Percentiles rank a stretch among this genome's conserved stretches.
Evolutionary conservation across 768 basidiomycete species (phyloP).

Genomic region (Boletus fagicola): DNA sequence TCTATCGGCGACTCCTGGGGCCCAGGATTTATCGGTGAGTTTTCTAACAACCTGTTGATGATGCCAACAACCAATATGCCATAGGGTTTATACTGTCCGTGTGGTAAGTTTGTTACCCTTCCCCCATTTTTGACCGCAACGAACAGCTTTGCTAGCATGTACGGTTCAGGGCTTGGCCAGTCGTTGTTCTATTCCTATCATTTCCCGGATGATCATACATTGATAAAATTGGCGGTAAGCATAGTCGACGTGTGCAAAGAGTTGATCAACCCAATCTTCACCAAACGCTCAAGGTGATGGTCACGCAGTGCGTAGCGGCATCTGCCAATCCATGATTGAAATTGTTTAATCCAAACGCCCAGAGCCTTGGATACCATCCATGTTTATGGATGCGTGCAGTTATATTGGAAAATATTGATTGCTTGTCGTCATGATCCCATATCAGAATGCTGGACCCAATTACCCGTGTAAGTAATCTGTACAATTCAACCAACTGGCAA

Average conservation of each 20-base stretch:
- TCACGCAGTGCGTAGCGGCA: background rate
- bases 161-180: conserved; percentile 4
- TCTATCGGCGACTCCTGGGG: background rate
- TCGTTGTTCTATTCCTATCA: conserved; percentile 6
- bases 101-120: background rate
- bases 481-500: background rate
- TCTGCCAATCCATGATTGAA: background rate
- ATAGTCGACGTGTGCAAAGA: background rate
- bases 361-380: conserved; percentile 9
- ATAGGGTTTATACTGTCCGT: background rate
- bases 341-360: background rate
- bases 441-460: background rate
- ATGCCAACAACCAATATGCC: background rate
- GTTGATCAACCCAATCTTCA: background rate
- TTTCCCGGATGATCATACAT: conserved; percentile 1
- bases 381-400: background rate
- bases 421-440: background rate
- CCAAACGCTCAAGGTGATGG: background rate
- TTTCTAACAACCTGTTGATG: background rate
- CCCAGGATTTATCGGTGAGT: conserved; percentile 7
- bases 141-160: background rate
- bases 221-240: conserved; percentile 4
- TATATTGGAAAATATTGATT: conserved; percentile 6
- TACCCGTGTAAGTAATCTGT: conserved; percentile 1
- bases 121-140: background rate